Conservation (phyloP, 768 basidiomycete species). For the Suillus sp. region DNA sequence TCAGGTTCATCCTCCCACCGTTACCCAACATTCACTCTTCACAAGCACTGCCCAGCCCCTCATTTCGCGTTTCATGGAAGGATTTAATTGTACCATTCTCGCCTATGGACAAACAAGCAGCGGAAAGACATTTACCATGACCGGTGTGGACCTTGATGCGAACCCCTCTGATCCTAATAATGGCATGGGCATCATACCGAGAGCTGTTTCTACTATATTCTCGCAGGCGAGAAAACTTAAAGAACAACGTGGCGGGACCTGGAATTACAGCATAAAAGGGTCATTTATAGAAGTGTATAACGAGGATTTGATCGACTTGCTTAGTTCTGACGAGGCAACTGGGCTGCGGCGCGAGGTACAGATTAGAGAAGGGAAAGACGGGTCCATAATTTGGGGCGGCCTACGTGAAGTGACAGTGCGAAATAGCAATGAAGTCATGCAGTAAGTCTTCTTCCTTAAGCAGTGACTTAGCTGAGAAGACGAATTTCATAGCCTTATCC, state of each 20-base stretch:
- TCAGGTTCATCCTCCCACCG: slow-evolving; percentile 86
- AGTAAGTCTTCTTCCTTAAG: slow-evolving; percentile 49
- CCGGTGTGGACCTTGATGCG: slow-evolving; percentile 87
- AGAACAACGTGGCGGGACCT: slow-evolving; percentile 71
- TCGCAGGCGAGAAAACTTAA: slow-evolving; percentile 71
- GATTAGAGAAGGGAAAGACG: slow-evolving; percentile 96
- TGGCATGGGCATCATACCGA: slow-evolving; percentile 93
- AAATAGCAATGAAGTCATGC: slow-evolving; percentile 88
- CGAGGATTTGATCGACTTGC: slow-evolving; percentile 95
- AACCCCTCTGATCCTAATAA: slow-evolving; percentile 82
- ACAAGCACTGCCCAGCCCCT: slow-evolving; percentile 83
- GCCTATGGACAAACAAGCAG: slow-evolving; percentile 38
- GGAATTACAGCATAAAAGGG: slow-evolving; percentile 81
- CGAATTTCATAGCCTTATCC: slow-evolving; percentile 65
- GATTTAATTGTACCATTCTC: slow-evolving; percentile 86
- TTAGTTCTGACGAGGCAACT: slow-evolving; percentile 69
- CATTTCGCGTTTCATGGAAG: slow-evolving; percentile 84
- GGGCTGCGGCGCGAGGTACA: slow-evolving; percentile 83
- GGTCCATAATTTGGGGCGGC: slow-evolving; percentile 96
- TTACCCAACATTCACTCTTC: slow-evolving; percentile 86
- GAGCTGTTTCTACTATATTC: slow-evolving; percentile 91
- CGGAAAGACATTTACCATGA: slow-evolving; percentile 80
- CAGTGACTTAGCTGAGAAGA: slow-evolving; percentile 17
- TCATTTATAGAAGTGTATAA: slow-evolving; percentile 99
- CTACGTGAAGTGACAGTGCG: slow-evolving; percentile 90